Evolutionary conservation across 441 rosid genomes (phyloP), one percentile per base, ranked within the genome.

Genomic region (Flueggea neowawraea): DNA sequence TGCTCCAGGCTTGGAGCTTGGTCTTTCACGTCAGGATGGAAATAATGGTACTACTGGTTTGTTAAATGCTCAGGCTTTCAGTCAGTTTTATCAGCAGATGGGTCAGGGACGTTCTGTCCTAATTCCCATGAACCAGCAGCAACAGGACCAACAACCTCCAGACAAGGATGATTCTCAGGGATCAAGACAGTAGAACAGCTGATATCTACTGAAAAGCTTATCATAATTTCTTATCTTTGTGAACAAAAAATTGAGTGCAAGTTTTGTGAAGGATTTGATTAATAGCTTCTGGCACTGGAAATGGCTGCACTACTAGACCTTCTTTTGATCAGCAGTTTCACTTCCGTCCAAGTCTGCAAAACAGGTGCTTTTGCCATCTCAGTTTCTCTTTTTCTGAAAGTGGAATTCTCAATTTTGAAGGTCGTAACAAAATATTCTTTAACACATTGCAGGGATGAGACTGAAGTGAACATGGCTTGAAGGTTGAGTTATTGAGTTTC

Each of bases 1-100:
- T 60, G 52, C 82, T 64, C 96, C 97, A 71, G 98, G 97, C 0
- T 85, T 93, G 77, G 98, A 93, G 69, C 87, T 93, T 66, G 98
- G 98, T 0, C 79, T 93, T 75, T 87, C 98, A 36, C 41, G 4
- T 62, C 98, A 90, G 32, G 97, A 88, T 69, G 92, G 89, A 16
- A 80, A 80, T 74, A 8, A 36, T 36, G 41, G 41, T 36, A 3
- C 41, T 36, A 66, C 74, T 55, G 94, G 92, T 52, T 77, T 78
- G 54, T 56, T 86, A 69, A 89, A 84, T 70, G 75, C 88, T 44
- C 81, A 74, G 22, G 80, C 61, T 58, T 68, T 63, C 15, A 73
- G 47, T 33, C 94, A 84, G 68, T 80, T 88, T 64, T 90, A 90
- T 78, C 98, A 90, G 71, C 97, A 90, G 75, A 85, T 90, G 80